Evolutionary conservation across 1,284 basidiomycete species (phyloP), one percentile per base, ranked within the genome.

Genomic region (Takashimella tepidaria): DNA sequence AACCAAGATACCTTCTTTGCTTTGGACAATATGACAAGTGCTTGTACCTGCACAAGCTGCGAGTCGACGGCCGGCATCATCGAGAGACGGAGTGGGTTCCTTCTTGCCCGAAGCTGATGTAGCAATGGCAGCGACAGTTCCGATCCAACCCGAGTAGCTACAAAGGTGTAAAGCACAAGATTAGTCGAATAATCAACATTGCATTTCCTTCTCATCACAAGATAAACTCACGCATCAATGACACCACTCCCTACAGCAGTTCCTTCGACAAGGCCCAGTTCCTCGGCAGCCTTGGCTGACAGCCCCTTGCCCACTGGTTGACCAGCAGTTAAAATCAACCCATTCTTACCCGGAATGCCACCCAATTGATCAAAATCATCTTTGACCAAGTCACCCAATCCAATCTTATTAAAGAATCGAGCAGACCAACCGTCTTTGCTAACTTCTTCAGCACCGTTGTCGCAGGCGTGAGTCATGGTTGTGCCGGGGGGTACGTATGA

Each of bases 111-210:
- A 82, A 27, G 82, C 80, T 23, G 75, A 68, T 42, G 78, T 82
- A 59, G 85, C 85, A 20, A 84, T 79, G 6, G 92, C 93, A 6
- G 89, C 95, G 40, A 97, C 85, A 0, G 95, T 98, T 19, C 96
- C 95, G 63, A 98, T 81, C 95, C 95, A 98, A n/a, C 95, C 95
- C 2, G 95, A 92, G 74, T 98, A 97, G 5, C 88, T 90, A 59
- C 21, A 11, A 5, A 47, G 46, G 41, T 52, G 50, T 37, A 11
- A 11, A 5, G 10, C 10, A 8, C 41, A 31, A n/a, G n/a, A n/a
- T n/a, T n/a, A n/a, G n/a, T n/a, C n/a, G n/a, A n/a, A n/a, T n/a
- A n/a, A 12, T 27, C 12, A 6, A 12, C n/a, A 1, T 37, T 21
- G 20, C 23, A 3, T 5, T n/a, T n/a, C n/a, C 41, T 8, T 21